Conservation (phyloP, 768 basidiomycete species). For the Auriscalpium orientale region DNA sequence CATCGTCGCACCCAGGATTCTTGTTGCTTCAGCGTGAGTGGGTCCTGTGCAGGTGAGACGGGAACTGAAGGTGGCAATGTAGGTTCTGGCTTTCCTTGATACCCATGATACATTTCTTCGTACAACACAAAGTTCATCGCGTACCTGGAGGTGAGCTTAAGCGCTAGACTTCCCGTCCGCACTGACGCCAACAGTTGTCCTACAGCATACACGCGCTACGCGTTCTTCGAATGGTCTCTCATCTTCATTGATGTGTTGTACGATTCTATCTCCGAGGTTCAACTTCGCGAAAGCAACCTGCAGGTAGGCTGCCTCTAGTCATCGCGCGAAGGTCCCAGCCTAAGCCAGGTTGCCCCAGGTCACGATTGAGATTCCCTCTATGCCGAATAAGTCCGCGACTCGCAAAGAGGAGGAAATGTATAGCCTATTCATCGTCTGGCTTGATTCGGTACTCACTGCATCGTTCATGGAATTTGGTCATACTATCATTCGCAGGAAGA, state of each 20-base stretch:
- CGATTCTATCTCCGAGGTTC: conserved; percentile 58
- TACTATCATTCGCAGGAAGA: conserved; percentile 1
- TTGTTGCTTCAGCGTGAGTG: conserved; percentile 45
- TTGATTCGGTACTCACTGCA: conserved; percentile 16
- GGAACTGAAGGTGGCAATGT: neutral
- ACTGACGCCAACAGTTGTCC: neutral
- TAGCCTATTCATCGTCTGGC: conserved; percentile 35
- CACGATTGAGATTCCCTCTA: conserved; percentile 21
- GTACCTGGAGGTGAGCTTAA: conserved; percentile 65
- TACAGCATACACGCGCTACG: conserved; percentile 77
- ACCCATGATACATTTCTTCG: conserved; percentile 77
- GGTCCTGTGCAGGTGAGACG: too few species aligned
- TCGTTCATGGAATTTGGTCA: neutral
- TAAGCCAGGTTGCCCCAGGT: conserved; percentile 9
- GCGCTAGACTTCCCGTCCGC: neutral
- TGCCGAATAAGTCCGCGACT: conserved; percentile 5
- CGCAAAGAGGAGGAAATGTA: conserved; percentile 34
- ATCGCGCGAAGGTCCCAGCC: neutral
- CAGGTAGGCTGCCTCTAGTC: conserved; percentile 31
- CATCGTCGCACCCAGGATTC: conserved; percentile 32
- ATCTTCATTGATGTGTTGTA: conserved; percentile 67
- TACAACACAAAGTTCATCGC: conserved; percentile 75
- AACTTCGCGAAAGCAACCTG: conserved; percentile 46
- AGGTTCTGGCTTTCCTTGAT: conserved; percentile 68
- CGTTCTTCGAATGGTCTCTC: conserved; percentile 83